Percentiles rank a stretch among this genome's conserved stretches.
These are phyloP conservation scores for Wickerhamomyces bisporus DNA, from an alignment of 805 yeast genomes.

Conservation along the genomic window DNA sequence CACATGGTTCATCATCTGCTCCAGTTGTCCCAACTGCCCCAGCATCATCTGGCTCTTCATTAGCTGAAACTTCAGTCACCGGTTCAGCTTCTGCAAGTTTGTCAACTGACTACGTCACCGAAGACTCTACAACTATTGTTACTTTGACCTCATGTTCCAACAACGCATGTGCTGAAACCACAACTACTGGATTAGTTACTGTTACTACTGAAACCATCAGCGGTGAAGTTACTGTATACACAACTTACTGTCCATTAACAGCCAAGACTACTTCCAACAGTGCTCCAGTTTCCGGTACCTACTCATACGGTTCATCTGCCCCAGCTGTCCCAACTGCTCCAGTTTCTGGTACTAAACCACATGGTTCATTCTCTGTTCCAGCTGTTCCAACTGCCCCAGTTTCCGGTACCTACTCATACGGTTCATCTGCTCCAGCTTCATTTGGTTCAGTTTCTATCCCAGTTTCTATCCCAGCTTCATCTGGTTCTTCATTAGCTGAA, in stretches of 20 bases:
- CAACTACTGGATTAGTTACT: slow-evolving; percentile 24
- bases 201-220: slow-evolving; percentile 7
- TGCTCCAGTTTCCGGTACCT: no score
- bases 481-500: slow-evolving; percentile 23
- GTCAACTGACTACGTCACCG: no score
- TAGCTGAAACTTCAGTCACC: slow-evolving; percentile 21
- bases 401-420: no score
- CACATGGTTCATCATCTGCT: background rate
- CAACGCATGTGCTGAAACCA: slow-evolving; percentile 15
- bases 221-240: slow-evolving; percentile 1
- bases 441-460: slow-evolving; percentile 22
- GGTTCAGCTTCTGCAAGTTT: no score
- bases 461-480: no score
- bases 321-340: no score
- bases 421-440: slow-evolving; percentile 11
- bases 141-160: slow-evolving; percentile 21
- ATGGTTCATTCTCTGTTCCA: no score
- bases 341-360: no score
- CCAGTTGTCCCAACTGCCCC: background rate
- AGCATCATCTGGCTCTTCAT: slow-evolving; percentile 21
- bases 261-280: no score
- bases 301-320: no score
- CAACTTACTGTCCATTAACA: slow-evolving; percentile 13
- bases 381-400: no score
- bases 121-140: no score